Evolutionary conservation across 768 basidiomycete genomes (phyloP), one percentile per base, ranked within the genome.

Genomic region (Agaricus subrufescens): DNA sequence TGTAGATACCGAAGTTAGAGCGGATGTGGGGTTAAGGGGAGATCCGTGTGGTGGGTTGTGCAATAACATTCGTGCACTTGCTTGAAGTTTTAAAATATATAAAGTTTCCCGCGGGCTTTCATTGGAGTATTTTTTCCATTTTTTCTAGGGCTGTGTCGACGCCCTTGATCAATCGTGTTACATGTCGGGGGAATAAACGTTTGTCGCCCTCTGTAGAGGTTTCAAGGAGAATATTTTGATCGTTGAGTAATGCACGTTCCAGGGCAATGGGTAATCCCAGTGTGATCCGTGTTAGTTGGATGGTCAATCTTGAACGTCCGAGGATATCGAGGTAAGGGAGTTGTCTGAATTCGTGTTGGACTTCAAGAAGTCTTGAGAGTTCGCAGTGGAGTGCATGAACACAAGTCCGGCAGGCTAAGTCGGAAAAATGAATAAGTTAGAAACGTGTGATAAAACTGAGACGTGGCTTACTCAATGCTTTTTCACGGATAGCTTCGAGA

Each of bases 311-410:
- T 2, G 85, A 84, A 12, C 92, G 85, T 12, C 86, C 85, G 47
- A 85, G 74, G 57, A 94, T 70, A 67, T 92, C 89, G 60, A 92
- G 80, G 65, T 90, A 93, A 11, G 87, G 83, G 26, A 93, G 78
- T 50, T 83, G 78, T 26, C 86, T 82, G 58, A 94, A 86, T 5
- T 83, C 81, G 60, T 84, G 82, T 63, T 92, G 91, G 23, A 92
- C 78, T 64, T 94, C 91, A 59, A 92, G 79, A n/a, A 92, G 80
- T 39, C 85, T 82, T n/a, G 80, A 73, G 55, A 92, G 78, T 62
- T 91, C 85, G 23, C 82, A 71, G 66, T 87, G 85, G 9, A 94
- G 77, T 3, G 88, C 81, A 56, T 85, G 77, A 15, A 92, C 76
- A 67, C 90, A 91, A 27, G 86, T 85, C 30, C 87, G 84, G 58